Percentiles rank a stretch among this genome's conserved stretches.
Conservation (phyloP, 305 asterid species). For the Stenogyne calaminthoides region DNA sequence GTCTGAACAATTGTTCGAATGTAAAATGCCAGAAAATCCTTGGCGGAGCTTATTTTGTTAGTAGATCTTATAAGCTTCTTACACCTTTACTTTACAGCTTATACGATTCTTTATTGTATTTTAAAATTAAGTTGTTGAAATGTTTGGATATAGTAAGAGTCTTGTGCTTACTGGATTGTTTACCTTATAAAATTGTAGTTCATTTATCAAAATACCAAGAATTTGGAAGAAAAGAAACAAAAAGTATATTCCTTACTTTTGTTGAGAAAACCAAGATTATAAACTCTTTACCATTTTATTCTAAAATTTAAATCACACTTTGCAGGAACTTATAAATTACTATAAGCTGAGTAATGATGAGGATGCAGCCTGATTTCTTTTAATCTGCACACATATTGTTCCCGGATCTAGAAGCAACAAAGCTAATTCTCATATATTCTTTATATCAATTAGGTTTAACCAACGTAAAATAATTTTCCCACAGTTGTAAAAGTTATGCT, state of each 20-base stretch:
- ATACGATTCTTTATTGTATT: not conserved
- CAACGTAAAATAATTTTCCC: too few species aligned
- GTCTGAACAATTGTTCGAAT: not conserved
- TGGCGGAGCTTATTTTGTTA: not conserved
- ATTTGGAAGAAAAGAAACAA: too few species aligned
- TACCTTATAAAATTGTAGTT: not conserved
- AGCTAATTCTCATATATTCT: not conserved
- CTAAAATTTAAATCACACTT: not conserved
- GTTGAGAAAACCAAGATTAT: not conserved
- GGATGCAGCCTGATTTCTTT: not conserved
- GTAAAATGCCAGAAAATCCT: not conserved
- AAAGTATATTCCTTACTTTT: not conserved
- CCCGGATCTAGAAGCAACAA: not conserved
- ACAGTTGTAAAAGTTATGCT: too few species aligned
- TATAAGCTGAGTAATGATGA: not conserved
- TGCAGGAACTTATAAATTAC: not conserved
- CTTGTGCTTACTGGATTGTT: too few species aligned
- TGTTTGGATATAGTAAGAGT: not conserved
- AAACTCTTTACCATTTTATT: too few species aligned
- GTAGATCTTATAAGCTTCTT: too few species aligned
- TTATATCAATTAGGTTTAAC: too few species aligned
- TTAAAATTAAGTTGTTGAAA: not conserved
- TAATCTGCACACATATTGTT: not conserved
- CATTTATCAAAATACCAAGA: not conserved
- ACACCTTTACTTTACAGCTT: not conserved